phyloP scores from a whole-genome alignment of 352 stramenopile species.

The Phytophthora crassamura region DNA sequence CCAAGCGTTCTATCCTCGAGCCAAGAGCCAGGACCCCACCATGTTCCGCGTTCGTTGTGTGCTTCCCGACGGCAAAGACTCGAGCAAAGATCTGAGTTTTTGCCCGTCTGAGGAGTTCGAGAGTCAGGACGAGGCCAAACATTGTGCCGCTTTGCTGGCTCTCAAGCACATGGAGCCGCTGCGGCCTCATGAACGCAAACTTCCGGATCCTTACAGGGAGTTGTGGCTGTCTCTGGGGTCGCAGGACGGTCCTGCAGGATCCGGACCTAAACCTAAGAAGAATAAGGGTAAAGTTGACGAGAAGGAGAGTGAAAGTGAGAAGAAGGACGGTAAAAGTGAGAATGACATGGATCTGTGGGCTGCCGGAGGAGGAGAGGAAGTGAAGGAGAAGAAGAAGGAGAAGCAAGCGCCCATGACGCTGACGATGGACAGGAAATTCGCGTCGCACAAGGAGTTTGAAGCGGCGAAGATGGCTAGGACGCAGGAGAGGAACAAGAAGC shows the following conservation, averaged over 20 bases:
- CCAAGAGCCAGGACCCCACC: conserved; percentile 42
- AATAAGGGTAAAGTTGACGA: neutral
- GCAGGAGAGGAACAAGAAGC: conserved; percentile 78
- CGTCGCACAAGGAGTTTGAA: conserved; percentile 76
- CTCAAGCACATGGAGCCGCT: conserved; percentile 94
- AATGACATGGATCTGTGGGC: neutral
- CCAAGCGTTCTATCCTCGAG: conserved; percentile 70
- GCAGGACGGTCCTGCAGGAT: neutral
- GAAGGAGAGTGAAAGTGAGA: conserved; percentile 4
- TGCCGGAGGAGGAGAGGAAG: conserved; percentile 18
- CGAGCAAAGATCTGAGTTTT: conserved; percentile 94
- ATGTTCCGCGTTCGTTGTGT: conserved; percentile 75
- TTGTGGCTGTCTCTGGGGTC: conserved; percentile 87
- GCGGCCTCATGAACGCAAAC: conserved; percentile 94
- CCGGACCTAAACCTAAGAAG: neutral
- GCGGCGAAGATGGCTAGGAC: conserved; percentile 55
- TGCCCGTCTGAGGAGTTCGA: conserved; percentile 86
- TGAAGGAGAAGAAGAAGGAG: conserved; percentile 24
- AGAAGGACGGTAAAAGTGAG: conserved; percentile 2
- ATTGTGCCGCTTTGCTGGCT: conserved; percentile 93
- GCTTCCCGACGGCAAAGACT: conserved; percentile 94
- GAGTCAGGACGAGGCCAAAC: conserved; percentile 90
- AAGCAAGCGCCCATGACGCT: conserved; percentile 43
- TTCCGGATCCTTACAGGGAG: conserved; percentile 96
- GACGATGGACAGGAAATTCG: conserved; percentile 80